phyloP scores from a whole-genome alignment of 2,329 filamentous ascomycete genomes.

The Penicillium sp. region DNA sequence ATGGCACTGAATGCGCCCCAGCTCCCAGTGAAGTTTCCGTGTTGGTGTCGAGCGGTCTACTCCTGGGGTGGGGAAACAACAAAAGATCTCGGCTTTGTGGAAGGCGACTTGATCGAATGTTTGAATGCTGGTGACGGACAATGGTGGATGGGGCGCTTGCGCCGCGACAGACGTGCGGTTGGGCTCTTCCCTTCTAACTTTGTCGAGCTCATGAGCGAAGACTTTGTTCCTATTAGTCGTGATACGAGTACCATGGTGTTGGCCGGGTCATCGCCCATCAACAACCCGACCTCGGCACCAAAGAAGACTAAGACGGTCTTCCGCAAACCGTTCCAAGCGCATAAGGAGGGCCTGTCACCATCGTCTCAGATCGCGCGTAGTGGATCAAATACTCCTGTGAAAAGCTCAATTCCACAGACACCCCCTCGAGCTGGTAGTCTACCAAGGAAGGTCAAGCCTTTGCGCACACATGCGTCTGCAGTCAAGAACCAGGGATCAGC shows the following conservation, averaged over 20 bases:
- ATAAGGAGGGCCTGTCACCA: conserved; percentile 54
- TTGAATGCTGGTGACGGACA: conserved; percentile 96
- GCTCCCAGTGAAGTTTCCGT: conserved; percentile 79
- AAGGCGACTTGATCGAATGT: conserved; percentile 97
- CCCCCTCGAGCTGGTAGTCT: conserved; percentile 42
- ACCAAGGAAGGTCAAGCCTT: conserved; percentile 37
- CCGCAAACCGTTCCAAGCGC: conserved; percentile 68
- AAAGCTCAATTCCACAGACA: conserved; percentile 41
- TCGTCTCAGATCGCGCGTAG: conserved; percentile 39
- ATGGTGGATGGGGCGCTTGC: conserved; percentile 96
- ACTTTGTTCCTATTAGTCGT: conserved; percentile 71
- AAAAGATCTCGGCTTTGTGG: conserved; percentile 92
- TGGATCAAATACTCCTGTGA: conserved; percentile 41
- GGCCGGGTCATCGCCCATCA: conserved; percentile 53
- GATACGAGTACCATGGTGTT: conserved; percentile 57
- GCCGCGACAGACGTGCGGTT: conserved; percentile 85
- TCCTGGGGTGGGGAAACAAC: conserved; percentile 96
- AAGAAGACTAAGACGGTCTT: conserved; percentile 64
- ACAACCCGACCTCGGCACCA: conserved; percentile 54
- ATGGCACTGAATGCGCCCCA: conserved; percentile 54
- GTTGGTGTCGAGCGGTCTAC: conserved; percentile 88
- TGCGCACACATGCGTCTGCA: conserved; percentile 44
- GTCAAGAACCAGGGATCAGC: conserved; percentile 44
- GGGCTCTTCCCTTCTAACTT: conserved; percentile 98
- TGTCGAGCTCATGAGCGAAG: conserved; percentile 82